Conservation (phyloP, 2,329 filamentous ascomycete species). For the Teratosphaeria epicoccoides region DNA sequence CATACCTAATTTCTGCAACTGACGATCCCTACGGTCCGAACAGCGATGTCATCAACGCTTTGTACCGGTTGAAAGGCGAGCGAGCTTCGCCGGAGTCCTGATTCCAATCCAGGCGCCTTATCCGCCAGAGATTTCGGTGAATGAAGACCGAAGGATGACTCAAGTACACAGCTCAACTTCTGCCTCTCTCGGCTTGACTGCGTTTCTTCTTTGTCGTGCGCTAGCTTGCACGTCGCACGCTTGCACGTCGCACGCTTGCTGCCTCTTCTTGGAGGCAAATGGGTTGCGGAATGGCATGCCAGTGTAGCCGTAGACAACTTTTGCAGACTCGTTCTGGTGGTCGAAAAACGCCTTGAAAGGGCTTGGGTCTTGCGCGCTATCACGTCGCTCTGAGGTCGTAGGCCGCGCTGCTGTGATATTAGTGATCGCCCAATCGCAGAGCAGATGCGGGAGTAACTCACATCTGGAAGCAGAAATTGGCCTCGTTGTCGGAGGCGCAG, state of each 20-base stretch:
- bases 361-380: background rate
- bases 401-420: background rate
- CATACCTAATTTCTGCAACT: no score
- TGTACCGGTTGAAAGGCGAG: no score
- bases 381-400: background rate
- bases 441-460: background rate
- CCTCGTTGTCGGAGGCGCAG: background rate
- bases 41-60: no score
- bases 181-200: no score
- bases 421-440: background rate
- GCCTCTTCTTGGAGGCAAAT: background rate
- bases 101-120: no score
- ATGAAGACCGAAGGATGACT: background rate
- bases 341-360: background rate
- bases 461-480: background rate
- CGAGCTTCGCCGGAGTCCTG: no score
- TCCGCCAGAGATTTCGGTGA: no score
- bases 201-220: background rate
- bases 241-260: background rate
- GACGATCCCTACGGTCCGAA: no score
- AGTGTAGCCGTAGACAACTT: background rate
- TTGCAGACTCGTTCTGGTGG: background rate
- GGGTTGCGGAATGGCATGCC: background rate
- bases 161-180: background rate
- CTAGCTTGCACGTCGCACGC: background rate